Base-by-base conservation (phyloP, 1,139 yeast genomes). In the Candida sanyaensis region DNA sequence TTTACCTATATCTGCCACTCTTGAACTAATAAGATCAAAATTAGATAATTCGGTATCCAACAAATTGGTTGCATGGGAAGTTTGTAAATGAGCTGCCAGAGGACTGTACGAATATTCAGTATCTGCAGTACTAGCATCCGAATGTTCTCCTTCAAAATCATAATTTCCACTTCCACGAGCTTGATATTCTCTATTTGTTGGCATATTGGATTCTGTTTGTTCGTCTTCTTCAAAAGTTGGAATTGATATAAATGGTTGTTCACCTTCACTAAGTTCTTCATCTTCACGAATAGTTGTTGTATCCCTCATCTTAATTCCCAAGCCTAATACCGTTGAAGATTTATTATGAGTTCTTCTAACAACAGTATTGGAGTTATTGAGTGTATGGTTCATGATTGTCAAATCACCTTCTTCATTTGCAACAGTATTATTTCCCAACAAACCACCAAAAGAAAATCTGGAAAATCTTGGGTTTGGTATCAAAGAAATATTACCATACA, bases 391-490 rank as follows among this genome's bases (percentile, higher is more conserved):
- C 52, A 62, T 45, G 10, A 69, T 66, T 6, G 66, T 65, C 38
- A 55, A 51, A 48, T 71, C 75, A 6, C 68, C 69, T 41, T 52
- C 57, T 39, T 64, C 69, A 44, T 63, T 63, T 38, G 63, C 58
- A 24, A 57, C 53, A 9, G 58, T 55, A 30, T 54, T 50, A 17
- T 53, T 51, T 49, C 56, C 62, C 48, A 66, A 54, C 43, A 75
- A 58, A 1, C 77, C 78, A 41, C 73, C 73, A 57, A 75, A 72
- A 0, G 80, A 73, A 48, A 75, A 66, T 41, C 73, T 63, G 0
- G 80, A 74, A 47, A 75, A 75, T 42, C 77, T 58, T 8, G 80
- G 80, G 49, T 75, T 75, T 10, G 80, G 79, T 37, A 75, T 72
- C 43, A 72, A 60, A 7, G 50, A 47, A 11, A 43, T 44, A 6